Base-by-base conservation (phyloP, 306 rosid species). In the Biancaea sappan region DNA sequence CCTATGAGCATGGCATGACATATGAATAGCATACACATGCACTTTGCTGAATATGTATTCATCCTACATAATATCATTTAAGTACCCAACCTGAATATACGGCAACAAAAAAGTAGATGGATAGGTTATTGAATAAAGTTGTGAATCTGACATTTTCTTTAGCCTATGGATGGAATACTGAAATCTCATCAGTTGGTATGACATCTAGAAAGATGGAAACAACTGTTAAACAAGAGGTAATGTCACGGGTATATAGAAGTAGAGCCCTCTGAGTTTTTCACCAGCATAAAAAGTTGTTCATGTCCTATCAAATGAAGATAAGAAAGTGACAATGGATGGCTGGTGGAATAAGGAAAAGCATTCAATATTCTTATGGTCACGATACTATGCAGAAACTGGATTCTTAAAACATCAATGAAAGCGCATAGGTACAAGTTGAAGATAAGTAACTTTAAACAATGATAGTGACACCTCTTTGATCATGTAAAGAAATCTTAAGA, bases 121-220 rank as follows among this genome's bases (percentile, higher is more conserved):
- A 50, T 9, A 11, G 35, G n/a, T 67, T 13, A 15, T 34, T 29
- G 9, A 40, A 51, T 31, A 57, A 69, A 69, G 40, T 5, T 57
- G 6, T 8, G 57, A 40, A 66, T 4, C 29, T 41, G 69, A 29
- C 65, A 61, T 41, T 43, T 53, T 66, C 54, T 16, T 71, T 34
- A 28, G 31, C 61, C 54, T 21, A 28, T 50, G 69, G 11, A 65
- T 21, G 37, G 24, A 44, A 69, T 46, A 66, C 29, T 69, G 28
- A 80, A 62, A 80, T 54, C 54, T 68, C 50, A 15, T 44, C 64
- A 38, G 28, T n/a, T 14, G 41, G 77, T 28, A 4, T 62, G 65
- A 29, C 31, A 24, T 40, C 16, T 64, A 32, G 66, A 60, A 60
- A 32, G 26, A n/a, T 60, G 25, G 16, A 35, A 37, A 35, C 47